These are phyloP conservation scores for Protomyces gravidus DNA, from an alignment of 1,139 yeast genomes.

Conservation along the genomic window DNA sequence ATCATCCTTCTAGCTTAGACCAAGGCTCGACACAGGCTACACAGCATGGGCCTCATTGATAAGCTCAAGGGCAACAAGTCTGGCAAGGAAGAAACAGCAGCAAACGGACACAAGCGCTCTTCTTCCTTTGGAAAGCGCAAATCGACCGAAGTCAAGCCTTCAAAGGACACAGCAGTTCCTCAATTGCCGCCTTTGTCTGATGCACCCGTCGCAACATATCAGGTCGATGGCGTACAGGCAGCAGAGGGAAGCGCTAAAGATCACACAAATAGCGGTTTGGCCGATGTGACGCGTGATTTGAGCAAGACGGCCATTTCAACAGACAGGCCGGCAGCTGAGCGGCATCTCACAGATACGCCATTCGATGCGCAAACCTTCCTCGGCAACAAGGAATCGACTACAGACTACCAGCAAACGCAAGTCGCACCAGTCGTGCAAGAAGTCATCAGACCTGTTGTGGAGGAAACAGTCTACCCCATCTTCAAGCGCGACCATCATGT, in stretches of 20 bases:
- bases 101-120: slow-evolving; percentile 5
- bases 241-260: neutral
- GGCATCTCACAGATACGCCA: slow-evolving; percentile 13
- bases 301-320: neutral
- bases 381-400: slow-evolving; percentile 10
- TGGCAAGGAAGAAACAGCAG: slow-evolving; percentile 4
- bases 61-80: slow-evolving; percentile 26
- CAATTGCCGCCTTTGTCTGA: neutral
- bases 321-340: neutral
- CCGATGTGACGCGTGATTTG: slow-evolving; percentile 7
- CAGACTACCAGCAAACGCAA: slow-evolving; percentile 5
- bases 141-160: slow-evolving; percentile 8
- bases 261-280: slow-evolving; percentile 1
- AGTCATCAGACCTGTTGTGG: neutral
- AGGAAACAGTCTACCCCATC: slow-evolving; percentile 9
- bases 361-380: slow-evolving; percentile 15
- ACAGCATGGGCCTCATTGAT: slow-evolving; percentile 19
- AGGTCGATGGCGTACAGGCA: slow-evolving; percentile 11
- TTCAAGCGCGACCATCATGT: slow-evolving; percentile 25
- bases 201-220: slow-evolving; percentile 6
- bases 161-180: neutral
- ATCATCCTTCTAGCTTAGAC: too few relatives aligned
- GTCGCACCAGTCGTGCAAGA: slow-evolving; percentile 22
- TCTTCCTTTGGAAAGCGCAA: slow-evolving; percentile 20
- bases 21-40: too few relatives aligned